These are phyloP conservation scores for Coemansia sp. DNA, from an alignment of 192 early-diverging fungal genomes.

Conservation along the genomic window DNA sequence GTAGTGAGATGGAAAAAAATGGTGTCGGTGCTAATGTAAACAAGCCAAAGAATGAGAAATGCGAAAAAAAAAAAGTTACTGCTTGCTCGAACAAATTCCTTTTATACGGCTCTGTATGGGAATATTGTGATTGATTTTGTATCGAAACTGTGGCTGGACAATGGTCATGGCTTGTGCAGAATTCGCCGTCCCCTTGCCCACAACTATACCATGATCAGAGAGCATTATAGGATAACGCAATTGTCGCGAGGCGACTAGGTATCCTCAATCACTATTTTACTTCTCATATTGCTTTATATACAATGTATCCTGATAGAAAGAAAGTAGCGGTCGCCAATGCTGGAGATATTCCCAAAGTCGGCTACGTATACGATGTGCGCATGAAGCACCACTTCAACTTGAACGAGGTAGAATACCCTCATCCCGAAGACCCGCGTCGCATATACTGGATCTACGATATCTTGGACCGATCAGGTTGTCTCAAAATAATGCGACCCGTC, in stretches of 20 bases:
- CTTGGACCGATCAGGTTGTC: conserved; percentile 54
- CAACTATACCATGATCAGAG: not conserved
- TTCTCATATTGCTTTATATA: not conserved
- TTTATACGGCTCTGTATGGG: not conserved
- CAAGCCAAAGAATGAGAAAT: not conserved
- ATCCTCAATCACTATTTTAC: not conserved
- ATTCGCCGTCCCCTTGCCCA: not conserved
- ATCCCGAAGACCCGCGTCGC: conserved; percentile 75
- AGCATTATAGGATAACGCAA: not conserved
- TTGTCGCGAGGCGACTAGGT: not conserved
- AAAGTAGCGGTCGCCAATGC: not conserved
- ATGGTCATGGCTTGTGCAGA: not conserved
- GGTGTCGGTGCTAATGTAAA: not conserved
- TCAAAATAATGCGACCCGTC: conserved; percentile 51
- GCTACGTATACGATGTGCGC: conserved; percentile 64
- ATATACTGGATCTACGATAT: conserved; percentile 71
- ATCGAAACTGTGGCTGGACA: no score
- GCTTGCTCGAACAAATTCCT: not conserved
- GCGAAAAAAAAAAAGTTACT: not conserved
- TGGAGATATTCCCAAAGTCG: conserved; percentile 24
- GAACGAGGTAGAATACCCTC: conserved; percentile 38
- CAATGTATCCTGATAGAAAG: not conserved
- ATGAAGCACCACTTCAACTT: conserved; percentile 70
- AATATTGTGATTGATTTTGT: not conserved
- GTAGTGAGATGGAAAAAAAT: not conserved